Evolutionary conservation across 2,329 filamentous ascomycete species (phyloP).

Genomic region (Pseudogymnoascus sp.): DNA sequence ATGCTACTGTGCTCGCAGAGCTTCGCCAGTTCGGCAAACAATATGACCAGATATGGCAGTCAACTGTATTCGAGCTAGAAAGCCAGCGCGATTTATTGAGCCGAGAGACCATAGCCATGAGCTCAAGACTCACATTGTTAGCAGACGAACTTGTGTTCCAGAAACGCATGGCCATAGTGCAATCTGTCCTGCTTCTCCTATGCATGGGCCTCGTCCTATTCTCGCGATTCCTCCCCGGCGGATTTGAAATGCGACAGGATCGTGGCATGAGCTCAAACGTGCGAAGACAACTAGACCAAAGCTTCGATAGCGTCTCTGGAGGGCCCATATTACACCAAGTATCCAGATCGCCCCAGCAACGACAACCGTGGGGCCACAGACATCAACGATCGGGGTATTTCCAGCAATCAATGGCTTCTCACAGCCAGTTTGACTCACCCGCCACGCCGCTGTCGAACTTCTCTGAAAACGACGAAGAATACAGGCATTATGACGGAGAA

Average conservation of each 20-base stretch:
- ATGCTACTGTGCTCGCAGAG: conserved; percentile 77
- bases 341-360: neutral
- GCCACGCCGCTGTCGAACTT: conserved; percentile 22
- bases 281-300: neutral
- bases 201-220: conserved; percentile 87
- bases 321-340: neutral
- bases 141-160: conserved; percentile 86
- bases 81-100: conserved; percentile 78
- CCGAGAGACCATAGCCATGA: conserved; percentile 75
- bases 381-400: conserved; percentile 1
- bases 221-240: conserved; percentile 42
- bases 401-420: conserved; percentile 11
- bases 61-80: conserved; percentile 84
- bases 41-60: conserved; percentile 96
- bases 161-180: conserved; percentile 89
- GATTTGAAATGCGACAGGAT: conserved; percentile 11
- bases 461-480: conserved; percentile 13
- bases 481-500: neutral
- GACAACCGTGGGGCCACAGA: neutral
- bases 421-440: conserved; percentile 18
- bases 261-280: neutral
- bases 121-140: conserved; percentile 71
- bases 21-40: conserved; percentile 69
- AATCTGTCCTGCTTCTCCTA: conserved; percentile 77
- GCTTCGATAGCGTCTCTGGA: neutral